Percentiles rank a stretch among this genome's conserved stretches.
Evolutionary conservation across 2,329 filamentous ascomycete genomes (phyloP).

Genomic region (Zasmidium citrigriseum): DNA sequence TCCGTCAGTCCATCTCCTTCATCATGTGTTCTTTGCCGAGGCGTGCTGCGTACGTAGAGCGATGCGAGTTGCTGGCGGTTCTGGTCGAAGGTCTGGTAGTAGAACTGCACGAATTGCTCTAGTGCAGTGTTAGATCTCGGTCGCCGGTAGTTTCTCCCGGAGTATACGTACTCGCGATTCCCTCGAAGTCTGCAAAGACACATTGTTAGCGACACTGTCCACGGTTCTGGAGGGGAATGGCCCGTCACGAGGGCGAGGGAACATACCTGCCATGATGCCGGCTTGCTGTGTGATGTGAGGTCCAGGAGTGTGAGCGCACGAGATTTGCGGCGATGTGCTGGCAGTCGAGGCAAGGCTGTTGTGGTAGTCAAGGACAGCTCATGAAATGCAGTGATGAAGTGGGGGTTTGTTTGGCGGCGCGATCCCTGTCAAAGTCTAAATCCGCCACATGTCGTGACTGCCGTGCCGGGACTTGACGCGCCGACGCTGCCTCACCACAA

Average conservation of each 20-base stretch:
- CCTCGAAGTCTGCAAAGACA: conserved; percentile 32
- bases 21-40: neutral
- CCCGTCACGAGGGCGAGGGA: neutral
- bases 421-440: neutral
- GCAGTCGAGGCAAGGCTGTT: neutral
- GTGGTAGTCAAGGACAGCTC: neutral
- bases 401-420: neutral
- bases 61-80: conserved; percentile 64
- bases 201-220: neutral
- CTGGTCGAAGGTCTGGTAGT: conserved; percentile 84
- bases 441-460: neutral
- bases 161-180: conserved; percentile 32
- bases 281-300: conserved; percentile 2
- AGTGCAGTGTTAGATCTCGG: conserved; percentile 13
- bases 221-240: neutral
- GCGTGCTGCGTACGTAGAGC: conserved; percentile 71
- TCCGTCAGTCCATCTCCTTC: conserved; percentile 15
- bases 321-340: neutral
- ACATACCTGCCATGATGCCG: conserved; percentile 26
- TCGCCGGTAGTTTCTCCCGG: neutral
- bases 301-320: neutral
- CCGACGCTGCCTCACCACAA: neutral
- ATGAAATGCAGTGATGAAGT: neutral
- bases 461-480: neutral
- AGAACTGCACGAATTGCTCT: conserved; percentile 89